A percentile compares a stretch with the other conserved stretches of the same genome.
Evolutionary conservation across 441 rosid genomes (phyloP).

Genomic region (Caryocar brasiliense): DNA sequence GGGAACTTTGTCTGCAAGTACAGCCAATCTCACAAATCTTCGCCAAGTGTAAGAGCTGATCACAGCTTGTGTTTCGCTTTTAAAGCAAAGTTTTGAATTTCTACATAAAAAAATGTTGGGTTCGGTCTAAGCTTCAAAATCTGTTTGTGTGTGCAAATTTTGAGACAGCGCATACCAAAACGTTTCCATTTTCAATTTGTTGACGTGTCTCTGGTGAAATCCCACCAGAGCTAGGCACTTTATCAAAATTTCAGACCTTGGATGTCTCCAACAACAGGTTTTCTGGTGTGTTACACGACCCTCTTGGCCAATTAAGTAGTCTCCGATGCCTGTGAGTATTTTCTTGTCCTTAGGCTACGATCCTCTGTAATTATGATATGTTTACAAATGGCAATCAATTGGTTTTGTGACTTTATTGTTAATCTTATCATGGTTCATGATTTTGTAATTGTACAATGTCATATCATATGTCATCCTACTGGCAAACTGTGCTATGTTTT

Average conservation of each 20-base stretch:
- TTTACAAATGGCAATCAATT: not conserved
- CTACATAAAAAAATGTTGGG: not conserved
- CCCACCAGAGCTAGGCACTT: conserved; percentile 57
- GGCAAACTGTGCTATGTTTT: conserved; percentile 23
- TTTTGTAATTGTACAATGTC: too few relatives aligned
- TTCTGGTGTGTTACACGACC: conserved; percentile 47
- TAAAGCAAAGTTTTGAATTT: not conserved
- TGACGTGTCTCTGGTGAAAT: conserved; percentile 48
- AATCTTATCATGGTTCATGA: too few relatives aligned
- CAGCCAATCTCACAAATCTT: conserved; percentile 76
- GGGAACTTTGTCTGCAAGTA: conserved; percentile 57
- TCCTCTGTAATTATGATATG: too few relatives aligned
- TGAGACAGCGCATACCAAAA: too few relatives aligned
- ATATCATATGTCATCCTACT: conserved; percentile 4
- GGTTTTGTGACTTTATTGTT: not conserved
- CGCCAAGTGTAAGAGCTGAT: conserved; percentile 58
- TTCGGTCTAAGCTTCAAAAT: not conserved
- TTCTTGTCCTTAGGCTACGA: not conserved
- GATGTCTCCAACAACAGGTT: conserved; percentile 75
- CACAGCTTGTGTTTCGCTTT: not conserved
- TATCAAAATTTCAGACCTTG: conserved; percentile 60
- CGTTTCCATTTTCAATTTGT: too few relatives aligned
- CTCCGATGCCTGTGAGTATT: conserved; percentile 68
- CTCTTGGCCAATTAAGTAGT: conserved; percentile 40
- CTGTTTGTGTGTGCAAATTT: conserved; percentile 11